Evolutionary conservation across 2,329 filamentous ascomycete species (phyloP), one percentile per base, ranked within the genome.

Genomic region (Chaetomiaceae sp.): DNA sequence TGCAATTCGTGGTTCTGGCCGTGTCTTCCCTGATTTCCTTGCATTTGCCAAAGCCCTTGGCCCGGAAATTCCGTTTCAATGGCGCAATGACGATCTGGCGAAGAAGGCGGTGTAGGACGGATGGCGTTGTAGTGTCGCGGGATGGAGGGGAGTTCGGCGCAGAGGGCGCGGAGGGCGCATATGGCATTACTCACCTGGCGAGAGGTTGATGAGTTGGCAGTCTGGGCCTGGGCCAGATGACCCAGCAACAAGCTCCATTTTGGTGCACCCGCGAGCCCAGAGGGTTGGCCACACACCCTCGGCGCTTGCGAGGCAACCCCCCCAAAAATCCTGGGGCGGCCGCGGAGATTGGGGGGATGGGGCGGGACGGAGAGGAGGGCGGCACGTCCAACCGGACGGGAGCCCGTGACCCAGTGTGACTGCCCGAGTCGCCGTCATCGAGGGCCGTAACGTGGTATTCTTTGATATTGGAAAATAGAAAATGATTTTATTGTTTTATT

Each of bases 131-230:
- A n/a, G n/a, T n/a, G n/a, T n/a, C n/a, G n/a, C n/a, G n/a, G n/a
- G n/a, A n/a, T n/a, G n/a, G n/a, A n/a, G n/a, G n/a, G n/a, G n/a
- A n/a, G n/a, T n/a, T n/a, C n/a, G 25, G 25, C 25, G 25, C 5
- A 5, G 25, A 27, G 8, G 41, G 49, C 34, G 41, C 41, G 43
- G 48, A 27, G 40, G 40, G 53, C 16, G 53, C 40, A 50, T 42
- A 48, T 57, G 54, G 56, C 50, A 51, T 56, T 53, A 54, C 60
- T 60, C 60, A 62, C 59, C 56, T 61, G 60, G 51, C 33, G 16
- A 46, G 18, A 29, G 34, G 50, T 58, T 62, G 60, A 62, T 62
- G 60, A 58, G 60, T 59, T 62, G 60, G 57, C 60, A 62, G 42
- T 60, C 56, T 37, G 37, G 51, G 34, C 51, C 52, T 11, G 52